Conservation (phyloP, 2,329 filamentous ascomycete genomes). For the Fusarium ramigenum region DNA sequence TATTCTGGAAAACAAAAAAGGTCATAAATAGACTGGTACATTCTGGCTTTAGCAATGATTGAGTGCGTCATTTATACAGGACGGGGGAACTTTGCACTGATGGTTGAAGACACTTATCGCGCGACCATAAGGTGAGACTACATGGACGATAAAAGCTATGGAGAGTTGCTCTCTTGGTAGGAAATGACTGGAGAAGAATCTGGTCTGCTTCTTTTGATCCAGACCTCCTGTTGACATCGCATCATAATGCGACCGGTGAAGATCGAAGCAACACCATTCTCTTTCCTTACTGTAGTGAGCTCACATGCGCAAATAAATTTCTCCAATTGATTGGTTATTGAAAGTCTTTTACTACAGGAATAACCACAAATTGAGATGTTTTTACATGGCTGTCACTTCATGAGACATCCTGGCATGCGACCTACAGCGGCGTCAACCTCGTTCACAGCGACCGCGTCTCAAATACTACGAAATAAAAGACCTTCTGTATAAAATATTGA, state of each 20-base stretch:
- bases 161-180: rapidly evolving
- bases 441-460: background rate
- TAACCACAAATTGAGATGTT: too few relatives aligned
- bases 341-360: too few relatives aligned
- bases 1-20: background rate
- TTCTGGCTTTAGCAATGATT: background rate
- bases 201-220: background rate
- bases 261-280: too few relatives aligned
- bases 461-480: background rate
- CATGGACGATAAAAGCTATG: background rate
- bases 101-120: background rate
- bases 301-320: background rate
- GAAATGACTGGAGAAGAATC: rapidly evolving
- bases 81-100: background rate
- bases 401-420: background rate
- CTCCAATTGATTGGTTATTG: rapidly evolving
- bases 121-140: background rate
- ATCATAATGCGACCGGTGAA: background rate
- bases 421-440: background rate
- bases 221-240: background rate
- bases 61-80: background rate
- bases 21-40: background rate
- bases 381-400: background rate
- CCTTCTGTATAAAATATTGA: rapidly evolving
- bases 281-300: background rate